Evolutionary conservation across 768 basidiomycete species (phyloP).

Genomic region (Roridomyces roridus): DNA sequence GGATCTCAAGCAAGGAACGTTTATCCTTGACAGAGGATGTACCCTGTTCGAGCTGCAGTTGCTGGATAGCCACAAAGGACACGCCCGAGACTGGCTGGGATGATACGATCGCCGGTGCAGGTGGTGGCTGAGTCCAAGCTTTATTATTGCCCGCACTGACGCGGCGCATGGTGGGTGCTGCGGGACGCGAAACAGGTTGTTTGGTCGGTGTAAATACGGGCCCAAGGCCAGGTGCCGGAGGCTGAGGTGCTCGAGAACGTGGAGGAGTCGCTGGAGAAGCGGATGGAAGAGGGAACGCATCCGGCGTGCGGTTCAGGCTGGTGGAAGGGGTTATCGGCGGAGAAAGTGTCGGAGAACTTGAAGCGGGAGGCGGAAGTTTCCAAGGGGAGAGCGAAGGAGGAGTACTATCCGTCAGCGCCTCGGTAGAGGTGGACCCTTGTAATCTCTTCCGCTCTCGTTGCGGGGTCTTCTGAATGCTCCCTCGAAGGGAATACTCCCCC

Average conservation of each 20-base stretch:
- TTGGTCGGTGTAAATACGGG: slow-evolving; percentile 70
- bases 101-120: slow-evolving; percentile 48
- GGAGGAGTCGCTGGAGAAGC: slow-evolving; percentile 25
- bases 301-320: slow-evolving; percentile 25
- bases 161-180: slow-evolving; percentile 43
- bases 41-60: slow-evolving; percentile 68
- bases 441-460: slow-evolving; percentile 20
- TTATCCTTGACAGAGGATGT: slow-evolving; percentile 50
- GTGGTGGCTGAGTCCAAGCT: slow-evolving; percentile 71
- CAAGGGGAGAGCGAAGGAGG: slow-evolving; percentile 18
- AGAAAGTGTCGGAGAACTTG: slow-evolving; percentile 15
- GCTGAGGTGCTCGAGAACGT: slow-evolving; percentile 30
- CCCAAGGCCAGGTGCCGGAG: slow-evolving; percentile 53
- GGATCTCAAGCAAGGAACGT: slow-evolving; percentile 80
- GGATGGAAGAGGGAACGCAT: slow-evolving; percentile 21
- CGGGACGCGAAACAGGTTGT: slow-evolving; percentile 40
- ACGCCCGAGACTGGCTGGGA: slow-evolving; percentile 43
- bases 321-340: slow-evolving; percentile 12
- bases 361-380: slow-evolving; percentile 8
- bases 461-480: slow-evolving; percentile 17
- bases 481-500: slow-evolving; percentile 4
- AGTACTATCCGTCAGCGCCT: neutral
- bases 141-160: slow-evolving; percentile 47
- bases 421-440: neutral
- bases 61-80: slow-evolving; percentile 88